Percentiles rank a stretch among this genome's conserved stretches.
Evolutionary conservation across 495 filamentous ascomycete species (phyloP).

Genomic region (Lichenothelia convexa): DNA sequence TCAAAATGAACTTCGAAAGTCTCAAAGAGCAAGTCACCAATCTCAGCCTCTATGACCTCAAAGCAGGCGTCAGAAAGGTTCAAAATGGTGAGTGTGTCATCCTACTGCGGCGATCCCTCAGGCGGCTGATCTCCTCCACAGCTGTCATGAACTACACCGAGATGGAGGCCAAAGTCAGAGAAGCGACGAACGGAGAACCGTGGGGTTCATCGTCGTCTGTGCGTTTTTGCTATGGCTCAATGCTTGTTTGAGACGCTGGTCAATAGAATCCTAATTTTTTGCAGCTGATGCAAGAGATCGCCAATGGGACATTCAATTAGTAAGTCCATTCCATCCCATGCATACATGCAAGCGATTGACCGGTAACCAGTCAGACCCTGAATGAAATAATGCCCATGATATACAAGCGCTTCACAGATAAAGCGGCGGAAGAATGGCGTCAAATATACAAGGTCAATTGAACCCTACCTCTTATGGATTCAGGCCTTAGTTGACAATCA

Average conservation of each 20-base stretch:
- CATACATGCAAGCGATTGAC: constrained; percentile 5
- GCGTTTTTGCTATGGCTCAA: not conserved
- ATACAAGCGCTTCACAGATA: constrained; percentile 97
- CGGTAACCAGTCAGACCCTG: constrained; percentile 55
- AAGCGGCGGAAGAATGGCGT: constrained; percentile 94
- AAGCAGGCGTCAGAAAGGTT: constrained; percentile 90
- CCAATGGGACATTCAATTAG: constrained; percentile 97
- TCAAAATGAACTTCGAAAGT: constrained; percentile 63
- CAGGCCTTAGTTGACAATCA: not conserved
- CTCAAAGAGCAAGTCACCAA: constrained; percentile 83
- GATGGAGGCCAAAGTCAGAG: constrained; percentile 96
- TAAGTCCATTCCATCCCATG: constrained; percentile 28
- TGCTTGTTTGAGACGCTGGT: not conserved
- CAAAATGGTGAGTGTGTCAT: constrained; percentile 69
- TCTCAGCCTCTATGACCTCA: constrained; percentile 89
- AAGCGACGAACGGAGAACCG: constrained; percentile 95
- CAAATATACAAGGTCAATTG: constrained; percentile 81
- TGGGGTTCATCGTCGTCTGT: constrained; percentile 56
- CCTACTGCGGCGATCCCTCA: not conserved
- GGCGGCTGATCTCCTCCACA: constrained; percentile 23
- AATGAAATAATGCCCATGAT: constrained; percentile 99
- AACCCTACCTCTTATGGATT: not conserved
- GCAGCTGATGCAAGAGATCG: constrained; percentile 75
- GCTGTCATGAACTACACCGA: constrained; percentile 99
- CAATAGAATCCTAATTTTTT: too few relatives aligned